Base-by-base conservation (phyloP, 2,329 filamentous ascomycete genomes). In the Didymella keratinophila region DNA sequence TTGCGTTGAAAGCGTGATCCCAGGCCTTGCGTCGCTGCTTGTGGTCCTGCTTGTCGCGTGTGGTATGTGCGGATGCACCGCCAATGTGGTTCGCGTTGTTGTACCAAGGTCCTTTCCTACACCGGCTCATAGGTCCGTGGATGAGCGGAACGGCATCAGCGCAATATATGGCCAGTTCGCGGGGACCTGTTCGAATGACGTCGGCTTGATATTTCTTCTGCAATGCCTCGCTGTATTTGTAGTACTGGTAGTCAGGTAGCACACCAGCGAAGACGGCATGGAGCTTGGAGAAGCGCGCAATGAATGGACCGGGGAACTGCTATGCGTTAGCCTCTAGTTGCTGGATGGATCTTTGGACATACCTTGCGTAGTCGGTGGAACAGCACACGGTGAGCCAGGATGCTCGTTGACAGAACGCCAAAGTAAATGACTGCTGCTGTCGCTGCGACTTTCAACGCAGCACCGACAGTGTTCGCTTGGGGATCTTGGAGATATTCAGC, bases 291-390 rank as follows among this genome's bases (percentile, higher is more conserved):
- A 78, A 58, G 2, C 73, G 69, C 20, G 74, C 75, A 10, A 65
- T 64, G 44, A 72, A 72, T 1, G 79, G 79, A 0, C 79, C 78
- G 1, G 71, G 72, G 37, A 80, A 79, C 61, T 71, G 51, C 16
- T 18, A n/a, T n/a, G 32, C 6, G 8, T 36, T 8, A 36, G 32
- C 16, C 7, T n/a, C 6, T 36, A 6, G 16, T n/a, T 9, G 16
- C 8, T n/a, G 32, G 14, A 9, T 6, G n/a, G 32, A 8, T 18
- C 7, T 36, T 18, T 2, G n/a, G 2, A 20, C 47, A 6, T 64
- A 71, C 71, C 60, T 68, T 71, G 47, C 64, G 69, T 11, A 80
- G 66, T 3, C 74, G 76, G 52, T 80, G 79, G 58, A 79, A 79
- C 52, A 78, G 73, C 2, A 70, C 54, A 16, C 79, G 72, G 64